phyloP scores from a whole-genome alignment of 192 early-diverging fungal genomes.

The Chytriomyces confervae region DNA sequence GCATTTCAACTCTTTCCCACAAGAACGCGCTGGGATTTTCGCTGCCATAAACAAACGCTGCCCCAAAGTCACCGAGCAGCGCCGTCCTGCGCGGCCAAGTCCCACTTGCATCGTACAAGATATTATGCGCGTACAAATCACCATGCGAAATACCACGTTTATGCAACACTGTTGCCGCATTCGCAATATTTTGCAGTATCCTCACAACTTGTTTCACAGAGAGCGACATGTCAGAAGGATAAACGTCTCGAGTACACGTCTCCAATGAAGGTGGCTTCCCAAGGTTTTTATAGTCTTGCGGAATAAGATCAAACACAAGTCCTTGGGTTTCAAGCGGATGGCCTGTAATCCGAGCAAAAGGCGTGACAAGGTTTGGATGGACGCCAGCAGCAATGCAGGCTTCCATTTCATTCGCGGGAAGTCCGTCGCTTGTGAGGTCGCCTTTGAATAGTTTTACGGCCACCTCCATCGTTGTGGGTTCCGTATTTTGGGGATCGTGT shows the following conservation, averaged over 20 bases:
- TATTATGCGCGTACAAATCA: constrained; percentile 37
- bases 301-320: constrained; percentile 31
- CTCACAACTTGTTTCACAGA: not conserved
- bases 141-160: constrained; percentile 25
- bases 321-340: constrained; percentile 2
- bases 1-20: constrained; percentile 24
- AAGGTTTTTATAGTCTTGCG: constrained; percentile 15
- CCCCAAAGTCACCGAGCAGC: constrained; percentile 36
- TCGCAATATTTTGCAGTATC: constrained; percentile 13
- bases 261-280: constrained; percentile 28
- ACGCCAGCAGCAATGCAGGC: constrained; percentile 12
- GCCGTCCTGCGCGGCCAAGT: not conserved
- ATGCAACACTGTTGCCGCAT: constrained; percentile 25
- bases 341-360: constrained; percentile 9
- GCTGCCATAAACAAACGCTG: constrained; percentile 6
- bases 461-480: not conserved
- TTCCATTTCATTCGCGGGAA: constrained; percentile 29
- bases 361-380: constrained; percentile 20
- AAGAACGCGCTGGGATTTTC: not conserved
- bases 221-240: not conserved
- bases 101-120: constrained; percentile 18
- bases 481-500: not conserved
- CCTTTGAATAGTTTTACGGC: constrained; percentile 42
- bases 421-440: constrained; percentile 32
- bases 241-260: constrained; percentile 34